Evolutionary conservation across 805 yeast species (phyloP).

Genomic region (Hanseniaspora lachancei): DNA sequence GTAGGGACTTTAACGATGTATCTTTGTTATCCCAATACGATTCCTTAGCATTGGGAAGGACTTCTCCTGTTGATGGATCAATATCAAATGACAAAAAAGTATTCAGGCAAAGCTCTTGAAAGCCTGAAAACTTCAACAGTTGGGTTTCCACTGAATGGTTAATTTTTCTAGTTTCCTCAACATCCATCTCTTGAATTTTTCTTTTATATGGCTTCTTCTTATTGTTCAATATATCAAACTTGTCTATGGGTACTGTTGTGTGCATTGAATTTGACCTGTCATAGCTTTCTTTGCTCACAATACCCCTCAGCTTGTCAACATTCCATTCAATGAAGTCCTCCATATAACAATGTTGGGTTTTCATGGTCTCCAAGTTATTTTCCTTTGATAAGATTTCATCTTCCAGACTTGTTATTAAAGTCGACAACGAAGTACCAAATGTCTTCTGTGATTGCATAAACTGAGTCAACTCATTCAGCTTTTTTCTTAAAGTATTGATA

Average conservation of each 20-base stretch:
- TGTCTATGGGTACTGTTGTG: constrained; percentile 3
- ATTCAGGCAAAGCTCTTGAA: not conserved
- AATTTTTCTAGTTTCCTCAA: not conserved
- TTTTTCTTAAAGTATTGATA: not conserved
- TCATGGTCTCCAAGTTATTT: not conserved
- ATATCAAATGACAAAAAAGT: not conserved
- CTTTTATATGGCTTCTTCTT: not conserved
- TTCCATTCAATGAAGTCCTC: not conserved
- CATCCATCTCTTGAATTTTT: not conserved
- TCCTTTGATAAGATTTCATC: not conserved
- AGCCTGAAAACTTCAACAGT: not conserved
- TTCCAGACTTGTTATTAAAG: not conserved
- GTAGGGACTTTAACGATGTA: not conserved
- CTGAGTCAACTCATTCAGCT: not conserved
- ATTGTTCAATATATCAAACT: constrained; percentile 1
- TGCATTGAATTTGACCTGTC: constrained; percentile 5
- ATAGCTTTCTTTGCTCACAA: not conserved
- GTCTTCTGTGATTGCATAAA: not conserved
- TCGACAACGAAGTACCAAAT: not conserved
- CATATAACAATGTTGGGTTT: not conserved
- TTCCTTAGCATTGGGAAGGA: not conserved
- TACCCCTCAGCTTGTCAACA: not conserved
- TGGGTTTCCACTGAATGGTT: not conserved
- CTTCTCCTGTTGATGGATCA: not conserved
- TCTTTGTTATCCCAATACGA: constrained; percentile 2